Percentiles rank a stretch among this genome's conserved stretches.
These are phyloP conservation scores for Calonectria hawksworthii DNA, from an alignment of 2,329 filamentous ascomycete species.

Conservation along the genomic window DNA sequence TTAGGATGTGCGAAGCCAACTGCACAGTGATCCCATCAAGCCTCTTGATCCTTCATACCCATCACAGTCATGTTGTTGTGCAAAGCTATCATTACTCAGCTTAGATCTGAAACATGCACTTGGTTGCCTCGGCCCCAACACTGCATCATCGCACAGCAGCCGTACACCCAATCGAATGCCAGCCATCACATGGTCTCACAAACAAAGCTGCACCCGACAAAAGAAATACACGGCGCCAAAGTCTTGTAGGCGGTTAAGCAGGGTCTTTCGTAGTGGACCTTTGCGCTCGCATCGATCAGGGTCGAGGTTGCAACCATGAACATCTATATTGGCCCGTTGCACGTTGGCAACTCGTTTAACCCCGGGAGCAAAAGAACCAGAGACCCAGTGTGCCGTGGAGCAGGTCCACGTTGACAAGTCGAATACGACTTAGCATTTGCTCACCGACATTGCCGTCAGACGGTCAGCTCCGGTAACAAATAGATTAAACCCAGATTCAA, in stretches of 20 bases:
- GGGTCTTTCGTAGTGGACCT: not conserved
- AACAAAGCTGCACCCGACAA: not conserved
- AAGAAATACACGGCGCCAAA: not conserved
- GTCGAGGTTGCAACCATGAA: not conserved
- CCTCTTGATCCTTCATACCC: constrained; percentile 6
- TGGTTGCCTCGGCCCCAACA: not conserved
- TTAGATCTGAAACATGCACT: constrained; percentile 26
- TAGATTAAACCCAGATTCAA: not conserved
- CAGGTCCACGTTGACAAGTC: not conserved
- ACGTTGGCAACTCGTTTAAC: not conserved
- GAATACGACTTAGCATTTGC: not conserved
- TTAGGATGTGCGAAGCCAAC: constrained; percentile 2
- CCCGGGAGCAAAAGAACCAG: not conserved
- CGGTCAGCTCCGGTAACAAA: not conserved
- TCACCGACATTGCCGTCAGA: not conserved
- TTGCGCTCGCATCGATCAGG: not conserved
- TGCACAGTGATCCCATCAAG: not conserved
- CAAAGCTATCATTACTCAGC: constrained; percentile 4
- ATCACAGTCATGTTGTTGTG: not conserved
- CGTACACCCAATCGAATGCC: constrained; percentile 1
- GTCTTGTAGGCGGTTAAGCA: not conserved
- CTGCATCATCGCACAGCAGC: not conserved
- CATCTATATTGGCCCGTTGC: not conserved
- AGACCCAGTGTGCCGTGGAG: not conserved
- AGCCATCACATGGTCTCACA: not conserved